phyloP scores from a whole-genome alignment of 495 filamentous ascomycete species.

The Halenospora varia region DNA sequence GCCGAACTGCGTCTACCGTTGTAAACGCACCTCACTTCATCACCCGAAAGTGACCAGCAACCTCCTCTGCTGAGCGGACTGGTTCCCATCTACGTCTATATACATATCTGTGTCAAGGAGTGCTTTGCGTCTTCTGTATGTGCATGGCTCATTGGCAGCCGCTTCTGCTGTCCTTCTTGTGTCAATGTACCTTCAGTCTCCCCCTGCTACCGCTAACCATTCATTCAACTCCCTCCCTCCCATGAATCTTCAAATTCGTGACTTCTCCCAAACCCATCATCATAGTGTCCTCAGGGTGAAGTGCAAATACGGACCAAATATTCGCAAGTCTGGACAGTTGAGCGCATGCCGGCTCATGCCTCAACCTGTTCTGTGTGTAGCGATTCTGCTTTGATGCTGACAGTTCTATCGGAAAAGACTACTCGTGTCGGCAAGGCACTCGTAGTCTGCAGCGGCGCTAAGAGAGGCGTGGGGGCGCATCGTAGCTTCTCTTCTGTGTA shows the following conservation, averaged over 20 bases:
- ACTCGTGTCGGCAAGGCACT: slow-evolving; percentile 4
- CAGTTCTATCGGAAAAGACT: background rate
- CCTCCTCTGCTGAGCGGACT: slow-evolving; percentile 11
- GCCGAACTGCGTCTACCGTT: slow-evolving; percentile 4
- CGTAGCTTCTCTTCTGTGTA: slow-evolving; percentile 4
- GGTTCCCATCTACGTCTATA: slow-evolving; percentile 14
- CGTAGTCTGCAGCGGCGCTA: slow-evolving; percentile 2
- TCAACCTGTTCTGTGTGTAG: slow-evolving; percentile 10
- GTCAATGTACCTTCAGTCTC: slow-evolving; percentile 16
- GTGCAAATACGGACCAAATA: slow-evolving; percentile 11
- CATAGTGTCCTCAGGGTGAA: slow-evolving; percentile 9
- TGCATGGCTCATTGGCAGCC: slow-evolving; percentile 16
- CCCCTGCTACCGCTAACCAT: slow-evolving; percentile 9
- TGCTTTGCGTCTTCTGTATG: slow-evolving; percentile 10
- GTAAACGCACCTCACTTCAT: slow-evolving; percentile 3
- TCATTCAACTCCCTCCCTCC: slow-evolving; percentile 3
- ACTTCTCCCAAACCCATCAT: slow-evolving; percentile 12
- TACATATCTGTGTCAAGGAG: slow-evolving; percentile 18
- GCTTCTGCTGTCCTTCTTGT: slow-evolving; percentile 18
- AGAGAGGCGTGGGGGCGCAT: background rate
- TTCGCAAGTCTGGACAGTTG: slow-evolving; percentile 1
- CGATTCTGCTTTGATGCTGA: slow-evolving; percentile 8
- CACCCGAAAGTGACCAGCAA: slow-evolving; percentile 10
- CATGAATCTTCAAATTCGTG: slow-evolving; percentile 7
- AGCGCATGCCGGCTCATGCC: slow-evolving; percentile 8